These are phyloP conservation scores for Aristolochia contorta DNA, from an alignment of 164 flowering plant genomes.

Conservation along the genomic window DNA sequence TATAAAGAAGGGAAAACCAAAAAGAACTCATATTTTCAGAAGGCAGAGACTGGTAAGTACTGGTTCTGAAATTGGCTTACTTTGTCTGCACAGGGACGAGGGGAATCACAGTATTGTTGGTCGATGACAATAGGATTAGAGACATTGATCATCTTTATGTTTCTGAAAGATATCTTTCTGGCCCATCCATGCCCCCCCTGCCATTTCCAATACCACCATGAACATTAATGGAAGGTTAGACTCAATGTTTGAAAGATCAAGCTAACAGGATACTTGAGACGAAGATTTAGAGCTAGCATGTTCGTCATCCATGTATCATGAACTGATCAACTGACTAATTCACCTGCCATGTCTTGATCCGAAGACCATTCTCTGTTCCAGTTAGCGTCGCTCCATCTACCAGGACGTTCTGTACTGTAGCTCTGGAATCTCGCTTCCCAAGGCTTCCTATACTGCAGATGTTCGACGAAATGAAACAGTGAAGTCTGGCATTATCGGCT, in stretches of 20 bases:
- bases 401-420: neutral
- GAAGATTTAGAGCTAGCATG: neutral
- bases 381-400: conserved; percentile 5
- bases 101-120: conserved; percentile 10
- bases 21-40: neutral
- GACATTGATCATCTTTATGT: conserved; percentile 3
- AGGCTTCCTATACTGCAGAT: conserved; percentile 4
- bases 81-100: conserved; percentile 3
- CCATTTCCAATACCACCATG: neutral
- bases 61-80: neutral
- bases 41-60: too few species aligned
- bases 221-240: neutral
- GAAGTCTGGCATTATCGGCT: too few species aligned
- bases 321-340: neutral
- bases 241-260: neutral
- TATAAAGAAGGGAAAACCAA: neutral
- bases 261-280: neutral
- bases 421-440: neutral
- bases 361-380: conserved; percentile 4
- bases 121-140: conserved; percentile 7
- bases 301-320: neutral
- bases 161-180: neutral
- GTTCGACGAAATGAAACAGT: neutral
- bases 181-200: conserved; percentile 9
- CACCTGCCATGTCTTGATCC: conserved; percentile 10